Base-by-base conservation (phyloP, 2,329 filamentous ascomycete genomes). In the Macroventuria anomochaeta region DNA sequence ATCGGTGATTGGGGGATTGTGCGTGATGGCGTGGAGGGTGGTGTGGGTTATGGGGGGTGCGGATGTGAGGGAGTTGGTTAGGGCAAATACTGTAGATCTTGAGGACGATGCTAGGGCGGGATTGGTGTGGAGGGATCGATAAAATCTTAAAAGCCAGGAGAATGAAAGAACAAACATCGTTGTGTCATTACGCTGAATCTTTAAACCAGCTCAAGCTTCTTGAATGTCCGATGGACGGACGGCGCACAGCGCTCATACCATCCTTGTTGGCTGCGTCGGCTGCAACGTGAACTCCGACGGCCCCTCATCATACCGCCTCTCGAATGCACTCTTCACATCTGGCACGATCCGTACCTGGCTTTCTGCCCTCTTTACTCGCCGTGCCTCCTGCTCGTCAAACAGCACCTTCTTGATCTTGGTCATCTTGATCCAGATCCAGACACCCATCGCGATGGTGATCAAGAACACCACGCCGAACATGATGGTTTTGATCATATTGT, bases 381-480 rank as follows among this genome's bases (percentile, higher is more conserved):
- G 57, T 29, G 59, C 23, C 37, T 63, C 64, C 52, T 73, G 70
- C 61, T 73, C 71, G n/a, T 72, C 70, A 3, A 72, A 32, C 15
- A 73, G 37, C 7, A 67, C 37, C 34, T 65, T 65, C 61, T 73
- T 73, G 29, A 73, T 62, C 18, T 57, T 64, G 20, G 59, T 53
- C 71, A 73, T 72, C 59, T 71, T 71, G 25, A 66, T 49, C 58
- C 65, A 73, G 15, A 72, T 72, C 67, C 68, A 73, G 3, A 61
- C 57, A 3, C 64, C 70, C 58, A 73, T 62, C 5, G 55, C 58
- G 26, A 72, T 43, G 1, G 70, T 73, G 29, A 72, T 64, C 23
- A 70, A 18, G 29, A 68, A 66, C 6, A 73, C 62, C 21, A 53
- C 44, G n/a, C 56, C 64, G 25, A 73, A 73, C 62, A 71, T 69